Evolutionary conservation across 2,329 filamentous ascomycete species (phyloP).

Genomic region (Calycina marina): DNA sequence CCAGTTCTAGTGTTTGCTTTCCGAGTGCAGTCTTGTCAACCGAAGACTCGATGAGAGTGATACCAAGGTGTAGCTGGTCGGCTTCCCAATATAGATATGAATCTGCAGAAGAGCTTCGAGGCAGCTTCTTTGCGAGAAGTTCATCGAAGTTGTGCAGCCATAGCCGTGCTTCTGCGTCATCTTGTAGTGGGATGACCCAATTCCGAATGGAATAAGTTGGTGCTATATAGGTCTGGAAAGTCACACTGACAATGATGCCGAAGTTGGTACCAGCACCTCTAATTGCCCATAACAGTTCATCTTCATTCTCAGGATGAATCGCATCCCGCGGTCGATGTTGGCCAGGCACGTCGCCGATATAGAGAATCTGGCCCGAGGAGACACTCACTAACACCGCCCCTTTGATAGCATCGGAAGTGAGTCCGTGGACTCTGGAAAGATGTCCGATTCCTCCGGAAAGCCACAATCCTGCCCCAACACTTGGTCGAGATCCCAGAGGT

Average conservation of each 20-base stretch:
- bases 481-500: slow-evolving; percentile 45
- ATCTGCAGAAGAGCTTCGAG: slow-evolving; percentile 33
- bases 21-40: slow-evolving; percentile 10
- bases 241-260: slow-evolving; percentile 14
- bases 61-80: slow-evolving; percentile 32
- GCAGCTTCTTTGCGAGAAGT: slow-evolving; percentile 26
- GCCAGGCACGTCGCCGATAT: slow-evolving; percentile 28
- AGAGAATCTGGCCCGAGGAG: slow-evolving; percentile 30
- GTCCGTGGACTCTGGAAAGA: slow-evolving; percentile 28
- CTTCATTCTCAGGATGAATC: slow-evolving; percentile 10
- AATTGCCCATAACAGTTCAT: slow-evolving; percentile 13
- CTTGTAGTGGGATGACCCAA: slow-evolving; percentile 10
- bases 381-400: slow-evolving; percentile 43
- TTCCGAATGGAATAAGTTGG: slow-evolving; percentile 12
- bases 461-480: slow-evolving; percentile 48
- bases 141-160: slow-evolving; percentile 27
- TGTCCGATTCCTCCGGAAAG: slow-evolving; percentile 48
- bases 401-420: slow-evolving; percentile 44
- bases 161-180: slow-evolving; percentile 19
- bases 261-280: slow-evolving; percentile 16
- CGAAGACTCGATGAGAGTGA: slow-evolving; percentile 33
- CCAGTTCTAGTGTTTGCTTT: slow-evolving; percentile 21
- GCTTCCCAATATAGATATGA: slow-evolving; percentile 38
- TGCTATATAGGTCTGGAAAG: slow-evolving; percentile 10
- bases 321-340: slow-evolving; percentile 9